phyloP scores from a whole-genome alignment of 2,329 filamentous ascomycete genomes.

The Cordyceps cateniannulata region DNA sequence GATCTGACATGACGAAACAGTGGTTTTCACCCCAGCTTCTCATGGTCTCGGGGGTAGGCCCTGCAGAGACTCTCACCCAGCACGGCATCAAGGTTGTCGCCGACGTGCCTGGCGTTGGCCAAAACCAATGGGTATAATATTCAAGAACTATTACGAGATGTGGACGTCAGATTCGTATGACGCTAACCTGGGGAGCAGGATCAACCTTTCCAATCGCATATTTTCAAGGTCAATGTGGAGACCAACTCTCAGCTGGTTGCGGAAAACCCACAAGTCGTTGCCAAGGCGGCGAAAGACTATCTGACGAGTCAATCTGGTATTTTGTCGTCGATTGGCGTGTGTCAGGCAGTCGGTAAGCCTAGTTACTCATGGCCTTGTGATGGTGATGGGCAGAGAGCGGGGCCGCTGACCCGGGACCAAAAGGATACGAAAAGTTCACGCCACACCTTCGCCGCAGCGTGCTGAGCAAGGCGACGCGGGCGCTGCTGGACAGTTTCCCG shows the following conservation, averaged over 20 bases:
- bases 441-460: not conserved
- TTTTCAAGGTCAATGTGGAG: conserved; percentile 1
- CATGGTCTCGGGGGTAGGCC: not conserved
- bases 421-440: not conserved
- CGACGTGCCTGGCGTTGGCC: not conserved
- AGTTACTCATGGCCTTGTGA: not conserved
- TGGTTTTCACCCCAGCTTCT: not conserved
- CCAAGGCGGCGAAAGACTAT: not conserved
- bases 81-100: not conserved
- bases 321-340: not conserved
- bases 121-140: not conserved
- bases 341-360: not conserved
- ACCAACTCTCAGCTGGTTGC: not conserved
- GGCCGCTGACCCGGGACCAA: not conserved
- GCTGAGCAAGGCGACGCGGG: not conserved
- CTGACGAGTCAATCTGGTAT: not conserved
- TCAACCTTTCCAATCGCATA: not conserved
- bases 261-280: not conserved
- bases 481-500: not conserved
- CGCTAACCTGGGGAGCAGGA: not conserved
- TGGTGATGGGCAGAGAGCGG: too few relatives aligned
- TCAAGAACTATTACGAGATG: not conserved
- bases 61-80: not conserved
- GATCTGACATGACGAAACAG: not conserved
- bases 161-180: not conserved